phyloP scores from a whole-genome alignment of 2,329 filamentous ascomycete species.

The Fusarium stilboides region DNA sequence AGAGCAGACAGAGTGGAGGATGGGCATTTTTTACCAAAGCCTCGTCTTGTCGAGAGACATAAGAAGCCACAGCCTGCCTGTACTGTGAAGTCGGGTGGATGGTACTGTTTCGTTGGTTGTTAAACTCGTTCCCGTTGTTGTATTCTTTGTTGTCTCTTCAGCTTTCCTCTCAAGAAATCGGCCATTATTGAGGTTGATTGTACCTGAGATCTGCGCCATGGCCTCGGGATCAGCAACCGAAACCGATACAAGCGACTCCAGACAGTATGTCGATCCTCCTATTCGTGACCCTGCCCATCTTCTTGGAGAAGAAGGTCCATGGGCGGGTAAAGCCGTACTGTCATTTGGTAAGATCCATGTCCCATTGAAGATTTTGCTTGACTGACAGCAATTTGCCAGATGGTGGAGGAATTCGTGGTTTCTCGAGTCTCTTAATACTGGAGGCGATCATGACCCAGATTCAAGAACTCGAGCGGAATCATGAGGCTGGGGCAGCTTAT shows the following conservation, averaged over 20 bases:
- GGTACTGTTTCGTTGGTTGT: too few species aligned
- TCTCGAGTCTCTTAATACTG: not conserved
- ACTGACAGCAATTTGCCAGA: not conserved
- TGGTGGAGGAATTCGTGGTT: not conserved
- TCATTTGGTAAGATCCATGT: not conserved
- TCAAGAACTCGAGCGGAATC: rapidly evolving
- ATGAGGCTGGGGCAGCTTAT: not conserved
- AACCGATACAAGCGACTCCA: rapidly evolving
- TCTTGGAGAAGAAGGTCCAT: rapidly evolving
- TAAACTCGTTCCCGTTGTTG: too few species aligned
- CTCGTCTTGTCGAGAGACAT: too few species aligned
- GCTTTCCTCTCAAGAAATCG: too few species aligned
- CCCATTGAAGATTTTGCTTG: not conserved
- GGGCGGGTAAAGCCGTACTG: not conserved
- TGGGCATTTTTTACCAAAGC: too few species aligned
- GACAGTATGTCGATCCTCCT: rapidly evolving
- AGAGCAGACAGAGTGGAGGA: too few species aligned
- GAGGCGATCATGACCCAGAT: not conserved
- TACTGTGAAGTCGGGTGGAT: too few species aligned
- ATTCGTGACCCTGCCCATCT: not conserved
- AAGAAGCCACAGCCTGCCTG: too few species aligned
- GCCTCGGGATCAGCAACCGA: rapidly evolving
- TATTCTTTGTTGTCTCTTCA: too few species aligned
- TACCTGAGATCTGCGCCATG: not conserved
- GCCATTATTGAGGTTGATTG: too few species aligned